A percentile compares a stretch with the other conserved stretches of the same genome.
Evolutionary conservation across 176 grass and related monocot genomes (phyloP).

Genomic region (Aegilops bicornis): DNA sequence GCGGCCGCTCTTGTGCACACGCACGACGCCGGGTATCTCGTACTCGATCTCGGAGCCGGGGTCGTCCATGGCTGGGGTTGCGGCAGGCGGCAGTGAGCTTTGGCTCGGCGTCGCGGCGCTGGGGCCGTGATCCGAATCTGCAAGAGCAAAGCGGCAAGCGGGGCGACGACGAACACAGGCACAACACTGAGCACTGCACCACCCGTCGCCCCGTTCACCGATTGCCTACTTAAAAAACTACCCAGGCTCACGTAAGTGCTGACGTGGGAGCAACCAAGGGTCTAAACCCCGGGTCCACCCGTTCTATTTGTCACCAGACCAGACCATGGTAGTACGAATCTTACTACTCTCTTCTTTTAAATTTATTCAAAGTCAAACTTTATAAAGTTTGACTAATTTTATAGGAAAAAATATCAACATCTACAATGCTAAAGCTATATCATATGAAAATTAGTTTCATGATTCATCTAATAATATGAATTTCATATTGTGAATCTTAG

Average conservation of each 20-base stretch:
- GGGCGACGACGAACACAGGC: neutral
- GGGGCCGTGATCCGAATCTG: neutral
- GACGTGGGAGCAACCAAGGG: neutral
- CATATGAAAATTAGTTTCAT: too few relatives aligned
- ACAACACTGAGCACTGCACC: neutral
- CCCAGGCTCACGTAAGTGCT: neutral
- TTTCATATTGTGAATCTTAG: too few relatives aligned
- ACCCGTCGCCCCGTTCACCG: neutral
- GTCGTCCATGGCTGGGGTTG: neutral
- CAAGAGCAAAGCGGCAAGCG: constrained; percentile 29
- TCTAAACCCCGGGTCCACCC: neutral
- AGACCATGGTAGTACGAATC: too few relatives aligned
- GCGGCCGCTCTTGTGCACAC: constrained; percentile 61
- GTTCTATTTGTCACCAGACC: too few relatives aligned
- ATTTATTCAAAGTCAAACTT: too few relatives aligned
- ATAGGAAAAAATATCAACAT: too few relatives aligned
- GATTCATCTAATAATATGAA: too few relatives aligned
- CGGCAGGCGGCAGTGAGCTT: neutral
- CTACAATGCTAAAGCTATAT: too few relatives aligned
- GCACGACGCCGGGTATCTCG: constrained; percentile 28
- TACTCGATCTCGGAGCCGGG: constrained; percentile 37
- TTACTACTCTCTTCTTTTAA: too few relatives aligned
- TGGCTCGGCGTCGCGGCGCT: neutral
- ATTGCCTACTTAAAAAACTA: neutral
- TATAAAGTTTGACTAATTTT: too few relatives aligned